A percentile compares a stretch with the other conserved stretches of the same genome.
Evolutionary conservation across 306 rosid genomes (phyloP).

Genomic region (Cicer chorassanicum): DNA sequence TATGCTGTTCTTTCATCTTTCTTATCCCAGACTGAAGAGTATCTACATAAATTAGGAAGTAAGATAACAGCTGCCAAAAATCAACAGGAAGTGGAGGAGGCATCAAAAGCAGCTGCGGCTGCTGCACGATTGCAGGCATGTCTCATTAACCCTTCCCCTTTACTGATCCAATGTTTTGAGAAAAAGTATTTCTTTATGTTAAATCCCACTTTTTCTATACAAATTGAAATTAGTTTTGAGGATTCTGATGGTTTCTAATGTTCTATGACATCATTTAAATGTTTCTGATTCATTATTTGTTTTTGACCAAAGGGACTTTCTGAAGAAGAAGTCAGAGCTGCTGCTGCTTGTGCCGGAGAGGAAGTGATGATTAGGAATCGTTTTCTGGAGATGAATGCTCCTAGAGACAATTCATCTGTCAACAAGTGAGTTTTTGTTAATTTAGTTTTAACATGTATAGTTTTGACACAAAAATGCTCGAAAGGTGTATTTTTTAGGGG

Average conservation of each 20-base stretch:
- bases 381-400: slow-evolving; percentile 96
- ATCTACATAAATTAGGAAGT: slow-evolving; percentile 91
- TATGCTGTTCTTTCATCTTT: slow-evolving; percentile 91
- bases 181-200: slow-evolving; percentile 11
- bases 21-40: slow-evolving; percentile 92
- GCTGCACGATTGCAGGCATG: slow-evolving; percentile 95
- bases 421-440: slow-evolving; percentile 71
- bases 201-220: not conserved
- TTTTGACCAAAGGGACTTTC: slow-evolving; percentile 79
- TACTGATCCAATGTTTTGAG: slow-evolving; percentile 25
- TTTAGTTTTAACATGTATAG: slow-evolving; percentile 20
- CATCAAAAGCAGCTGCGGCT: slow-evolving; percentile 83
- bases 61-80: slow-evolving; percentile 91
- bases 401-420: slow-evolving; percentile 85
- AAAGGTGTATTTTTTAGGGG: not conserved
- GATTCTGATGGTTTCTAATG: slow-evolving; percentile 38
- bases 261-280: not conserved
- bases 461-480: not conserved
- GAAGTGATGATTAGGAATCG: slow-evolving; percentile 94
- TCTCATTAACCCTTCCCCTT: slow-evolving; percentile 13
- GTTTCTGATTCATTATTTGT: slow-evolving; percentile 43
- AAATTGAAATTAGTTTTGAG: slow-evolving; percentile 25
- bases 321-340: slow-evolving; percentile 99
- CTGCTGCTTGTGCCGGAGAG: slow-evolving; percentile 97
- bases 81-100: slow-evolving; percentile 96